A percentile compares a stretch with the other conserved stretches of the same genome.
phyloP scores from a whole-genome alignment of 2,329 filamentous ascomycete genomes.

The Neonectria sp. region DNA sequence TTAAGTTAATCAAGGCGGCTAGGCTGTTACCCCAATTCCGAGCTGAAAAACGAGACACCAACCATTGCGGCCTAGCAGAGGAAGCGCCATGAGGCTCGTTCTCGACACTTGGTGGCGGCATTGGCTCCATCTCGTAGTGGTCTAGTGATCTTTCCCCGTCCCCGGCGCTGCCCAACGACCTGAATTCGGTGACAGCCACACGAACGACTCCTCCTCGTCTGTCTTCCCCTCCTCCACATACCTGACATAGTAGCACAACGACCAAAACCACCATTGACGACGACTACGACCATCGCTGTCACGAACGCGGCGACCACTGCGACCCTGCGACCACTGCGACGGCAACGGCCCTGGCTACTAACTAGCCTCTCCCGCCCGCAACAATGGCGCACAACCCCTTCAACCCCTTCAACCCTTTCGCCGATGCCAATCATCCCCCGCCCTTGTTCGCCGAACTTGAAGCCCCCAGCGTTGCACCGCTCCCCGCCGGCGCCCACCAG shows the following conservation, averaged over 20 bases:
- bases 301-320: background rate
- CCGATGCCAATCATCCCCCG: conserved; percentile 37
- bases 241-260: background rate
- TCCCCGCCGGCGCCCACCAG: conserved; percentile 33
- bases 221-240: conserved; percentile 2
- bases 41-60: conserved; percentile 1
- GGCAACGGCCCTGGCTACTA: conserved; percentile 14
- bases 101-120: conserved; percentile 2
- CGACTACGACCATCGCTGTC: background rate
- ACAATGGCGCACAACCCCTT: conserved; percentile 36
- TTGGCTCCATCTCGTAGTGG: conserved; percentile 2
- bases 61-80: background rate
- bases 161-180: conserved; percentile 4
- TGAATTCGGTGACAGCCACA: background rate
- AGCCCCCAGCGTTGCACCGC: conserved; percentile 34
- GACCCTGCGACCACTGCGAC: conserved; percentile 9
- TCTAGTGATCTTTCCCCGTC: background rate
- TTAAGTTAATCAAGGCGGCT: too few relatives aligned
- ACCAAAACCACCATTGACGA: background rate
- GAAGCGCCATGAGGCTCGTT: background rate
- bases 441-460: conserved; percentile 52
- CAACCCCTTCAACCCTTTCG: conserved; percentile 34
- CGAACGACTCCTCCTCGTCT: background rate
- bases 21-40: background rate
- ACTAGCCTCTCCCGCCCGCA: conserved; percentile 7